These are phyloP conservation scores for Acanthamoeba rhysodes DNA, from an alignment of 208 protist species.

Conservation along the genomic window DNA sequence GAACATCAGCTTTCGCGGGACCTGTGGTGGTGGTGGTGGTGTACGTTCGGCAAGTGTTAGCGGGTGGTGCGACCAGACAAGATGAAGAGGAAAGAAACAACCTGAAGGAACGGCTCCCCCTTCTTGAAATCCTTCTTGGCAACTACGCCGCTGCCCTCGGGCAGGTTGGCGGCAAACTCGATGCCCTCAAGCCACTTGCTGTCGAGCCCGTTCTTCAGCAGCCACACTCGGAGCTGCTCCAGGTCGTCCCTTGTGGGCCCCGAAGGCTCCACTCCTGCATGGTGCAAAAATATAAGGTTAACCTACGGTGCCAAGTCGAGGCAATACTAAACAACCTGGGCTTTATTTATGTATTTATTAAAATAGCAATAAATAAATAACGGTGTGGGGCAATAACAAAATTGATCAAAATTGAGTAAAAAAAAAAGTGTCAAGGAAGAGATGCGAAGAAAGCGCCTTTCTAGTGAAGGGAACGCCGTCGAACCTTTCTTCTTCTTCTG, in stretches of 20 bases:
- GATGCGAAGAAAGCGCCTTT: not conserved
- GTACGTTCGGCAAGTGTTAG: too few species aligned
- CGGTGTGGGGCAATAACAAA: not conserved
- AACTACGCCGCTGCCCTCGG: constrained; percentile 41
- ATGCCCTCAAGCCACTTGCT: constrained; percentile 54
- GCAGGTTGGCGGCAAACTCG: constrained; percentile 52
- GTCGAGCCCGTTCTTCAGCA: constrained; percentile 58
- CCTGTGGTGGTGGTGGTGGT: not conserved
- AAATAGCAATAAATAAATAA: too few species aligned
- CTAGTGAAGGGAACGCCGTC: not conserved
- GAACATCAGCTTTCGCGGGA: constrained; percentile 70
- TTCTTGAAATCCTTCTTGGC: constrained; percentile 69
- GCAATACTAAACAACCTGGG: too few species aligned
- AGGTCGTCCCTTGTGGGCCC: constrained; percentile 30
- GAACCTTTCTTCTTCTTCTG: constrained; percentile 51
- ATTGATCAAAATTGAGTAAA: not conserved
- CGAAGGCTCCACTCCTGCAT: not conserved
- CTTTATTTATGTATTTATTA: too few species aligned
- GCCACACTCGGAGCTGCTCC: constrained; percentile 35
- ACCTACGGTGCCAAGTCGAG: not conserved
- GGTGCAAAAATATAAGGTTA: not conserved
- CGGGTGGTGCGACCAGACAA: not conserved
- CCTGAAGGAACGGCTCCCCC: constrained; percentile 71
- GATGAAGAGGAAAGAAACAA: not conserved
- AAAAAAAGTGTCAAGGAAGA: not conserved